Conservation (phyloP, 2,329 filamentous ascomycete species). For the Claviceps arundinis region DNA sequence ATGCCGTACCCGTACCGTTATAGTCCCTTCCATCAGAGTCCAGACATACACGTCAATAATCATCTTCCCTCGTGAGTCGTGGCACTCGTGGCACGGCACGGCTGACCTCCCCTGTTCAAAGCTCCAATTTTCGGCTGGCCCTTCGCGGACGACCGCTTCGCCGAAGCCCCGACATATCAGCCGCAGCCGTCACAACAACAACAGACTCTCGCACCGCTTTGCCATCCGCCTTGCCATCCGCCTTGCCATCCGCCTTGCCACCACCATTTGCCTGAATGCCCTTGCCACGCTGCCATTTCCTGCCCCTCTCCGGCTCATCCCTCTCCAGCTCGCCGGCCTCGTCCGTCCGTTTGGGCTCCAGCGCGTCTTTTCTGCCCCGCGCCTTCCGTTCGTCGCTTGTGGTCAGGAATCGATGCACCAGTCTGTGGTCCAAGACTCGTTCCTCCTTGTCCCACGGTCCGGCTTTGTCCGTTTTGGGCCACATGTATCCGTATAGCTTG, state of each 20-base stretch:
- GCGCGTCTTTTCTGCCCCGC: constrained; percentile 26
- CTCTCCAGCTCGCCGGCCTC: constrained; percentile 12
- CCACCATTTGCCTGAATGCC: constrained; percentile 8
- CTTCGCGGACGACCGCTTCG: constrained; percentile 23
- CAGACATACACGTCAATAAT: no score
- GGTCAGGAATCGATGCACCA: constrained; percentile 70
- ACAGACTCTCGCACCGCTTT: not conserved
- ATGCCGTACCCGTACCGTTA: no score
- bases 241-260: not conserved
- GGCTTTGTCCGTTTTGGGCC: constrained; percentile 86
- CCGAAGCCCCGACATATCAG: constrained; percentile 10
- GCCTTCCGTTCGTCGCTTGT: constrained; percentile 51
- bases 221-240: not conserved
- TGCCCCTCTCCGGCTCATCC: constrained; percentile 7
- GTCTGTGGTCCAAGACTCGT: constrained; percentile 70
- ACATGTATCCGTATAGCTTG: constrained; percentile 86
- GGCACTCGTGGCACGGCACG: no score
- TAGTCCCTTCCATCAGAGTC: no score
- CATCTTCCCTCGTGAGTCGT: no score
- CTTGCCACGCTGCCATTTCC: not conserved
- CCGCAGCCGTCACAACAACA: not conserved
- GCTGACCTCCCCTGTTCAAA: not conserved
- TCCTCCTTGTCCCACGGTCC: constrained; percentile 61
- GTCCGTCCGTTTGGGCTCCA: constrained; percentile 13
- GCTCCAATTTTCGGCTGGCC: constrained; percentile 19